A percentile compares a stretch with the other conserved stretches of the same genome.
phyloP scores from a whole-genome alignment of 768 basidiomycete genomes.

The Coprinopsis marcescibilis region DNA sequence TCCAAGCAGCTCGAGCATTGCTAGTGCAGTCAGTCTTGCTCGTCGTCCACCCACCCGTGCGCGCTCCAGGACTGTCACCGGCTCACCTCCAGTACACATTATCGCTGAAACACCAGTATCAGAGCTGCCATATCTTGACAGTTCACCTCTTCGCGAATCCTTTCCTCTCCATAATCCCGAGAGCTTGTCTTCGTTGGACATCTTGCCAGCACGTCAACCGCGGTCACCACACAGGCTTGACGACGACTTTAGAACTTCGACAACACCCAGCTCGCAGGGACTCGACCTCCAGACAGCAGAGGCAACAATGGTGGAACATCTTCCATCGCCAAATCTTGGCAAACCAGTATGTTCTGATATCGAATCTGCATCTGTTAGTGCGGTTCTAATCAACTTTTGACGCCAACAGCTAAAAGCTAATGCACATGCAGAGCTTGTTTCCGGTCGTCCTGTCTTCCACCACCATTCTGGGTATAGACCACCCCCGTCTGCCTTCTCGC shows the following conservation, averaged over 20 bases:
- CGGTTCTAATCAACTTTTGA: constrained; percentile 13
- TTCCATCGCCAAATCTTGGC: constrained; percentile 19
- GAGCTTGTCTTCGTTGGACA: constrained; percentile 10
- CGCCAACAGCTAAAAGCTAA: constrained; percentile 28
- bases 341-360: constrained; percentile 30
- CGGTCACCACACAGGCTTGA: constrained; percentile 22
- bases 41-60: constrained; percentile 50
- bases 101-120: constrained; percentile 20
- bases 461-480: constrained; percentile 29
- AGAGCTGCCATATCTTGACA: constrained; percentile 30
- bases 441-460: constrained; percentile 25
- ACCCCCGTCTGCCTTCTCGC: constrained; percentile 43
- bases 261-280: constrained; percentile 18
- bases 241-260: constrained; percentile 19
- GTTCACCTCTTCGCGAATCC: constrained; percentile 21
- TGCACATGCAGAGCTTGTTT: constrained; percentile 25
- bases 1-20: constrained; percentile 44
- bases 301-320: constrained; percentile 26
- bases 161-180: constrained; percentile 10
- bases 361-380: constrained; percentile 10
- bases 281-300: constrained; percentile 22
- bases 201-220: constrained; percentile 20
- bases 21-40: constrained; percentile 45
- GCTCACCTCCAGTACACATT: constrained; percentile 22
- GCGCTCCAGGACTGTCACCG: constrained; percentile 48